Evolutionary conservation across 495 filamentous ascomycete genomes (phyloP).

Genomic region (Hyaloscypha hepaticicola): DNA sequence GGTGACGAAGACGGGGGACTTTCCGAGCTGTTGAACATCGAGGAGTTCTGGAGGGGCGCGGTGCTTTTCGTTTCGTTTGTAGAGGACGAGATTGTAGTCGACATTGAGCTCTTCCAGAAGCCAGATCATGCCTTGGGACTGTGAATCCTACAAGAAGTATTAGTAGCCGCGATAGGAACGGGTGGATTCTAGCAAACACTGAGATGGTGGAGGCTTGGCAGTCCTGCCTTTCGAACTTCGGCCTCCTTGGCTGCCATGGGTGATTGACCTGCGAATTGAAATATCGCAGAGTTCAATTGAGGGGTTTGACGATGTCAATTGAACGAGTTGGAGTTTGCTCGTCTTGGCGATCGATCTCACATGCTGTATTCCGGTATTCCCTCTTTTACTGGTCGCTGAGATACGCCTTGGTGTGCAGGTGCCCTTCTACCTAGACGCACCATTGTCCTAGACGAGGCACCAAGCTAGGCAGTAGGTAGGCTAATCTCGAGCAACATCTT

Average conservation of each 20-base stretch:
- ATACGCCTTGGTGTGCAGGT: no score
- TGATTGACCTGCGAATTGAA: not conserved
- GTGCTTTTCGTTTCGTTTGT: slow-evolving; percentile 56
- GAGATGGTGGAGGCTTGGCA: slow-evolving; percentile 26
- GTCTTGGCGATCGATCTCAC: not conserved
- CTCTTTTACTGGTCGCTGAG: no score
- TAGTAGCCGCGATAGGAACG: not conserved
- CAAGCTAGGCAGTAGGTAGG: not conserved
- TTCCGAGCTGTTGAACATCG: slow-evolving; percentile 71
- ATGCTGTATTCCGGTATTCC: not conserved
- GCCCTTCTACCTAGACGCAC: no score
- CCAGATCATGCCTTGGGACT: slow-evolving; percentile 82
- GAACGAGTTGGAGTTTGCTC: not conserved
- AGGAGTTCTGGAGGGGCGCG: slow-evolving; percentile 60
- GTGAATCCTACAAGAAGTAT: slow-evolving; percentile 66
- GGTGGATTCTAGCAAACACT: slow-evolving; percentile 1
- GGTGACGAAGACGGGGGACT: slow-evolving; percentile 70
- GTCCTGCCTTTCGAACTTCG: not conserved
- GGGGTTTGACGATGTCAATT: not conserved
- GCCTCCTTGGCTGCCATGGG: slow-evolving; percentile 1
- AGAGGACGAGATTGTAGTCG: slow-evolving; percentile 70
- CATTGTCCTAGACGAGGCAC: not conserved
- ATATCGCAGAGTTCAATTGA: not conserved
- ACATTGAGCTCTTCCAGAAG: slow-evolving; percentile 79
- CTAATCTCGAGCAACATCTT: not conserved